These are phyloP conservation scores for Chlamydomonas sp. DNA, from an alignment of 139 green algal species.

Conservation along the genomic window DNA sequence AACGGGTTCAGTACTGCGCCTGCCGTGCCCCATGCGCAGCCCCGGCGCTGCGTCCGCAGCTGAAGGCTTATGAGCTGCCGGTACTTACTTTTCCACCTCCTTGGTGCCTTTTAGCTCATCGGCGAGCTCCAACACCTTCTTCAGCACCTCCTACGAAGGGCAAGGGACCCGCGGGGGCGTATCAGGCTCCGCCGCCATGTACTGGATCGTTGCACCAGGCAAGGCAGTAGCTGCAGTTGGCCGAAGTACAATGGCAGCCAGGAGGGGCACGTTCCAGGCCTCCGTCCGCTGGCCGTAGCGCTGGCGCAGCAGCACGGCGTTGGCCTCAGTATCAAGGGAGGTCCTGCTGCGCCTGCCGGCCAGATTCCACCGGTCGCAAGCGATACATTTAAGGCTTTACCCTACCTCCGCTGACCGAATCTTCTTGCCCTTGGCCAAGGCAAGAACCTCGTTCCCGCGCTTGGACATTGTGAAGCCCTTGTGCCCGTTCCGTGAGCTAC, in stretches of 20 bases:
- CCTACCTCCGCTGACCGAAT: constrained; percentile 20
- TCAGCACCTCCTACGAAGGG: constrained; percentile 74
- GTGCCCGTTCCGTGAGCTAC: background rate
- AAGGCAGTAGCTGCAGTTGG: background rate
- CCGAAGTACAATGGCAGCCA: background rate
- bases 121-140: constrained; percentile 69
- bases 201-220: background rate
- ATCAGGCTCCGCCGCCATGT: background rate
- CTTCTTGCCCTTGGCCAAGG: constrained; percentile 34
- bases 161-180: background rate
- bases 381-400: background rate
- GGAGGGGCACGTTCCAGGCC: background rate
- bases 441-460: constrained; percentile 11
- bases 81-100: constrained; percentile 51
- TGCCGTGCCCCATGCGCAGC: background rate
- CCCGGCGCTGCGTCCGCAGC: background rate
- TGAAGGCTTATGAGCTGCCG: background rate
- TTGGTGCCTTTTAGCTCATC: constrained; percentile 55
- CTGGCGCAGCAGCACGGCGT: background rate
- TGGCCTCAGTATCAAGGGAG: background rate
- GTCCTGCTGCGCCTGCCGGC: background rate
- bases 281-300: background rate
- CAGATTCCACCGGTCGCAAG: background rate
- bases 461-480: constrained; percentile 3
- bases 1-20: background rate